Evolutionary conservation across 306 rosid genomes (phyloP), one percentile per base, ranked within the genome.

Genomic region (Gynostemma pentaphyllum): DNA sequence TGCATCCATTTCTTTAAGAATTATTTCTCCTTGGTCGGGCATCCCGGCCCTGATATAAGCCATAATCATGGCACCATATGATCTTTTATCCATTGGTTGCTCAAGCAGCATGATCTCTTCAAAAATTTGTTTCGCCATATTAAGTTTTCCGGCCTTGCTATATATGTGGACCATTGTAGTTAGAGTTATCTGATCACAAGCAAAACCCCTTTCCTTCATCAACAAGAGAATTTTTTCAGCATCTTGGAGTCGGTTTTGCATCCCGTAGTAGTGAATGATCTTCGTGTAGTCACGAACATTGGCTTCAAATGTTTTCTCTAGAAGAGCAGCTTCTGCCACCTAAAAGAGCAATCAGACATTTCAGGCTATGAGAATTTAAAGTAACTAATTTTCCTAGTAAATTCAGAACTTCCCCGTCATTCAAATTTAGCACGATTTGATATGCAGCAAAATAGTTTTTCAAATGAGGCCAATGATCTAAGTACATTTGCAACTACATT

Each of bases 61-160:
- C 95, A 79, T 88, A 72, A 88, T 78, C 92, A 91, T 88, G 9
- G 96, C 71, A 47, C 96, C 98, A 9, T 85, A 83, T 1, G 96
- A 85, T 74, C 96, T 75, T 76, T 80, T 81, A 72, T 91, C 98
- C 72, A 88, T 30, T 5, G 75, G 81, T 54, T 85, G 66, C 5
- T 89, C 90, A 4, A 88, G 92, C 72, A 80, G 74, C 76, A 75
- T 91, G 64, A 91, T 70, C 75, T 91, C 96, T 73, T 88, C 89
- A 41, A 83, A 91, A 77, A 86, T 83, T 63, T 77, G 85, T 70
- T 79, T 71, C 27, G 98, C 89, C 22, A 51, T 67, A 56, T 77
- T 78, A 59, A 83, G 83, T 74, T 74, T 48, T 46, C 85, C 95
- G 2, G 86, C 89, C 71, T 88, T 91, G 85, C 98, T 85, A 63